A percentile compares a stretch with the other conserved stretches of the same genome.
phyloP scores from a whole-genome alignment of 202 grass and related monocot species.

The Thinopyrum obtusiflorum region DNA sequence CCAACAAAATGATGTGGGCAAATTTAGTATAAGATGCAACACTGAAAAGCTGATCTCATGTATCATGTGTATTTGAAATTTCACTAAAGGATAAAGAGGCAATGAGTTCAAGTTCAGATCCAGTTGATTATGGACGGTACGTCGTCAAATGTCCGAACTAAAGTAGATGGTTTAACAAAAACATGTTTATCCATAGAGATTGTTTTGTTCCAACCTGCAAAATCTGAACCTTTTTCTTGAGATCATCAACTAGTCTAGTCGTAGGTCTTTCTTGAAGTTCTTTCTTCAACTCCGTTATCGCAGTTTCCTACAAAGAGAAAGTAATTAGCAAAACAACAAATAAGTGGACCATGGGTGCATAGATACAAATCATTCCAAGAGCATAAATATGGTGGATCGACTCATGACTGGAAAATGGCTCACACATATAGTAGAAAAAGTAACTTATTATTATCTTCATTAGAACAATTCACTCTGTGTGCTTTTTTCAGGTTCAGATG shows the following conservation, averaged over 20 bases:
- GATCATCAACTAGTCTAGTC: constrained; percentile 89
- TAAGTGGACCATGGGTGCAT: not conserved
- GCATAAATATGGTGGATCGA: constrained; percentile 2
- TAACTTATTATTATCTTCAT: not conserved
- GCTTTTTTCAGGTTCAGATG: not conserved
- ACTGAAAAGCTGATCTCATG: constrained; percentile 6
- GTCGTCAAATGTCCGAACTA: not conserved
- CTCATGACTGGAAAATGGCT: constrained; percentile 2
- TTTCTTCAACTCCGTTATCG: constrained; percentile 73
- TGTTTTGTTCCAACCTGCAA: constrained; percentile 63
- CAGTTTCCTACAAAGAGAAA: constrained; percentile 65
- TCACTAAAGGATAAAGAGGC: not conserved
- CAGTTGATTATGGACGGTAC: not conserved
- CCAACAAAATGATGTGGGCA: not conserved
- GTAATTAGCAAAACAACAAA: constrained; percentile 30
- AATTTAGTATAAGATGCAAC: not conserved
- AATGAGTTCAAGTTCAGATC: not conserved
- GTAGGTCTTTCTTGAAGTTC: constrained; percentile 97
- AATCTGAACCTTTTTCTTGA: constrained; percentile 97
- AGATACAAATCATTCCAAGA: constrained; percentile 29
- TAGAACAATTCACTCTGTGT: not conserved
- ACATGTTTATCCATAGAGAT: not conserved
- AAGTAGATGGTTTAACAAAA: constrained; percentile 15
- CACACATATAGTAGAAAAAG: constrained; percentile 6
- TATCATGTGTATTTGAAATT: constrained; percentile 4